Base-by-base conservation (phyloP, 805 yeast genomes). In the Yamadazyma ubonensis region DNA sequence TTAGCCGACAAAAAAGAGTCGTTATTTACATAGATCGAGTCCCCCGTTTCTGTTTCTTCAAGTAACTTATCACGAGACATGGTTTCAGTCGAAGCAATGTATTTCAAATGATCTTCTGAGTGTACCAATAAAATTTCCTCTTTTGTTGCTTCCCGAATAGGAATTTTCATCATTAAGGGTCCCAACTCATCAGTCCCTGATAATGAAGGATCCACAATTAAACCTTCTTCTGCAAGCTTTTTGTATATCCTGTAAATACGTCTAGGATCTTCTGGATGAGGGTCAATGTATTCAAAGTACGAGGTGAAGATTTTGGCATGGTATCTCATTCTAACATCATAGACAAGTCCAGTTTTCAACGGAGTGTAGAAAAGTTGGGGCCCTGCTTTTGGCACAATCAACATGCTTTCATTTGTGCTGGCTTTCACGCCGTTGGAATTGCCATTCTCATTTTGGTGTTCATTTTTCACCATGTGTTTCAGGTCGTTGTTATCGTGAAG, bases 251-350 rank as follows among this genome's bases (percentile, higher is more conserved):
- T 75, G 63, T 90, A 93, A 26, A 91, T 90, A 51, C 99, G 79
- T 46, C 99, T 75, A 8, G 99, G 99, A 57, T 93, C 99, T 60
- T 93, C 99, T 4, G 99, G 99, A 58, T 93, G 99, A 2, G 98
- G 99, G 57, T 93, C 99, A 38, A 91, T 87, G 62, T 91, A 91
- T 60, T 91, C 96, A 53, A 79, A 86, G 51, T 91, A 87, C 2
- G 93, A 84, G 3, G 96, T 87, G 65, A 86, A 90, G 38, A 93
- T 83, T 57, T 89, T 87, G 28, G 97, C 96, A 59, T 93, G 99
- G 61, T 91, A 93, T 46, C 99, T 75, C 98, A 93, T 93, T 47
- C 98, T 74, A 15, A 89, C 97, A 60, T 93, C 99, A 63, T 93
- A 93, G 43, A 95, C 91, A 6, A 93, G 67, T 0, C 99, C 99